Percentiles rank a stretch among this genome's conserved stretches.
These are phyloP conservation scores for Botrytis medusae DNA, from an alignment of 2,329 filamentous ascomycete genomes.

Conservation along the genomic window DNA sequence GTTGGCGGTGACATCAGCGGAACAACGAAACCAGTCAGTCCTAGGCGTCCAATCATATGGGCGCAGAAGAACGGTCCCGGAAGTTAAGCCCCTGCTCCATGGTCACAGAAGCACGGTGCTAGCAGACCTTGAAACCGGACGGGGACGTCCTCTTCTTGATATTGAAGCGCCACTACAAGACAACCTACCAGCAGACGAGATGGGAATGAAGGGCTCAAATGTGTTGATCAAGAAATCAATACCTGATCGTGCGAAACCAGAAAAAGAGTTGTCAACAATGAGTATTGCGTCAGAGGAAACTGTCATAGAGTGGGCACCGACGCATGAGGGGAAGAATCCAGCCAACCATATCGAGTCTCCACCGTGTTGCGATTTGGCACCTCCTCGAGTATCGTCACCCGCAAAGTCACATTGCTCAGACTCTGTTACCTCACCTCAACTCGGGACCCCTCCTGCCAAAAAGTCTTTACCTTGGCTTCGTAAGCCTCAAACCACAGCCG, in stretches of 20 bases:
- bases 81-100: constrained; percentile 8
- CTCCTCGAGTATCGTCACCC: neutral
- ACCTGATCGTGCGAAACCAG: neutral
- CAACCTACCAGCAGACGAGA: constrained; percentile 27
- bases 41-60: neutral
- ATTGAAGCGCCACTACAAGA: constrained; percentile 21
- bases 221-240: constrained; percentile 9
- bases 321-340: constrained; percentile 23
- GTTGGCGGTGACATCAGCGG: constrained; percentile 56
- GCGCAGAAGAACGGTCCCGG: constrained; percentile 20
- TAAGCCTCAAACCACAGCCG: constrained; percentile 26
- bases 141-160: neutral
- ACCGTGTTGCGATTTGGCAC: constrained; percentile 13
- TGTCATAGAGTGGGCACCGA: constrained; percentile 31
- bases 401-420: neutral
- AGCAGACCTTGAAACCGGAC: neutral
- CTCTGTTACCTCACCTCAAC: neutral
- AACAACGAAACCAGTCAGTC: constrained; percentile 37
- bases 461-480: constrained; percentile 36
- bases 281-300: constrained; percentile 30
- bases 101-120: neutral
- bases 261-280: constrained; percentile 22
- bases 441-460: constrained; percentile 20
- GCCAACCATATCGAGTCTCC: neutral
- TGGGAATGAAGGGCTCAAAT: constrained; percentile 23